Evolutionary conservation across 305 asterid species (phyloP), one percentile per base, ranked within the genome.

Genomic region (Withania somnifera): DNA sequence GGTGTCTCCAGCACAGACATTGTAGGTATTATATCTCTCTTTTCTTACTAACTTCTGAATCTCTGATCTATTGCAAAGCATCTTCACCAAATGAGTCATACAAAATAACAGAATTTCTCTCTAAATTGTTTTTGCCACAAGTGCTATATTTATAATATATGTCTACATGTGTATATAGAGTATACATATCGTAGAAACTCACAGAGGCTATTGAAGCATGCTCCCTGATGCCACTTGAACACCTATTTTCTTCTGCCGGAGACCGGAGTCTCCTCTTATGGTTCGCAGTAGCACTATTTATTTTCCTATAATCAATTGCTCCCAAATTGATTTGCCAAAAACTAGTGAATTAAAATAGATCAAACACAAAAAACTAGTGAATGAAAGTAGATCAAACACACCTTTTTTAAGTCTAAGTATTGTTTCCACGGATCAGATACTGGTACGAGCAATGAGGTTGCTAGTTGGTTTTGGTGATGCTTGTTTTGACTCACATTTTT

Each of bases 1-100:
- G 98, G 98, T 53, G 97, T 94, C 88, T 94, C 98, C 75, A 93
- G 98, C 91, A 94, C 98, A 52, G 98, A 93, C 88, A 93, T 95
- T 86, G 97, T 95, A 91, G 99, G 99, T 95, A 95, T 81, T 85
- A 88, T 84, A 87, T 81, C 86, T 87, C 64, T 84, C 88, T 69
- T 84, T 81, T 63, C 88, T 83, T 19, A 36, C 22, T 58, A 4
- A 47, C 40, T 40, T 28, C 32, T 24, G 57, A 40, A 79, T 58
- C 60, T 79, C 42, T 60, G n/a, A 58, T 47, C 42, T 79, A 76
- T 26, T 40, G 76, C 34, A 15, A 15, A 60, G 42, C 82, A 57
- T 60, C 47, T 40, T 57, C 73, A 11, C 82, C 69, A 47, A 24
- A 79, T 60, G 11, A 79, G 56, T 56, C 11, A 3, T 79, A 58